These are phyloP conservation scores for Aspergillus niger DNA, from an alignment of 2,329 filamentous ascomycete species.

Conservation along the genomic window DNA sequence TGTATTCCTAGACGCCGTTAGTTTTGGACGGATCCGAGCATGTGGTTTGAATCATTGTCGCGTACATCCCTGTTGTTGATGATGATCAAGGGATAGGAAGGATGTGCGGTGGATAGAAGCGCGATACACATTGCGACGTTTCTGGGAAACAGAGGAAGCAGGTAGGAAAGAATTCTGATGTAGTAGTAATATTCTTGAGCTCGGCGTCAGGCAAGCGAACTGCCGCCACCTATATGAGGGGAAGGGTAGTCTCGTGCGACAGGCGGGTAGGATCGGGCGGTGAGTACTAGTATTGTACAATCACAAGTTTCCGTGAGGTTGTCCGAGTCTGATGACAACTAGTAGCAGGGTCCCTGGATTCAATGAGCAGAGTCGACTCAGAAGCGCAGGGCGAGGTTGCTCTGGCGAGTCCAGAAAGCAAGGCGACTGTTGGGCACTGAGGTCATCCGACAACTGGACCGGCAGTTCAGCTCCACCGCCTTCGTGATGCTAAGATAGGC, in stretches of 20 bases:
- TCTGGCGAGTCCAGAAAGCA: background rate
- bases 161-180: background rate
- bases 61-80: conserved; percentile 74
- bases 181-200: background rate
- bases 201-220: background rate
- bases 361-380: background rate
- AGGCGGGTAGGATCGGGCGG: background rate
- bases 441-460: conserved; percentile 6
- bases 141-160: background rate
- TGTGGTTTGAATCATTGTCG: background rate
- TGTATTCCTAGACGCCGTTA: conserved; percentile 56
- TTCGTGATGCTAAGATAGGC: background rate
- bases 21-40: background rate
- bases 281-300: background rate
- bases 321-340: background rate
- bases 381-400: background rate
- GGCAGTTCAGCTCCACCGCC: conserved; percentile 7
- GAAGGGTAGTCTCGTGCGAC: background rate
- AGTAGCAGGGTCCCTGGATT: background rate
- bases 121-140: conserved; percentile 65
- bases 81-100: conserved; percentile 71
- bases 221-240: background rate
- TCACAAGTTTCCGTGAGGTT: background rate
- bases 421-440: conserved; percentile 10
- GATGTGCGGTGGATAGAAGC: conserved; percentile 73